These are phyloP conservation scores for Penicillium capsulatum DNA, from an alignment of 2,329 filamentous ascomycete genomes.

Conservation along the genomic window DNA sequence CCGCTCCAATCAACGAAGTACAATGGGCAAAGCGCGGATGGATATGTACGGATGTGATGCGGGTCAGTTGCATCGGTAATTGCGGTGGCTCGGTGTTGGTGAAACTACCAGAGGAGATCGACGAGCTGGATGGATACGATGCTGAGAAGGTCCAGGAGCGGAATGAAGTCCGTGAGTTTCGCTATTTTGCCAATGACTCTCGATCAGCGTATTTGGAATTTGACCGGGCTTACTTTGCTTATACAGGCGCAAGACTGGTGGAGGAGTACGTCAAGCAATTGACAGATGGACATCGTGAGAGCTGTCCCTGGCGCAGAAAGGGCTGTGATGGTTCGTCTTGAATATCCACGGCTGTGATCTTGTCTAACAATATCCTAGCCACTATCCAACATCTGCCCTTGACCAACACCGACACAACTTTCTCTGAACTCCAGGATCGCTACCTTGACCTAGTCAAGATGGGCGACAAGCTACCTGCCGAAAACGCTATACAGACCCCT, in stretches of 20 bases:
- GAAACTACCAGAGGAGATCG: constrained; percentile 66
- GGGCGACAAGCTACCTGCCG: constrained; percentile 35
- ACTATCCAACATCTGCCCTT: constrained; percentile 65
- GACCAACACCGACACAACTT: constrained; percentile 56
- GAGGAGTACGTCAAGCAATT: constrained; percentile 72
- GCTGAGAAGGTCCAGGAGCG: constrained; percentile 40
- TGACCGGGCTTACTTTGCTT: neutral
- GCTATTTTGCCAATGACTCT: constrained; percentile 16
- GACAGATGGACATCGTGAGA: constrained; percentile 68
- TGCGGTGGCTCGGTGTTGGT: constrained; percentile 83
- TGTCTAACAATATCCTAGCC: constrained; percentile 38
- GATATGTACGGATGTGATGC: constrained; percentile 77
- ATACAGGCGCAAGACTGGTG: constrained; percentile 60
- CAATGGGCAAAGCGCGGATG: constrained; percentile 94
- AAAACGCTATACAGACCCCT: constrained; percentile 29
- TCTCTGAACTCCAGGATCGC: constrained; percentile 57
- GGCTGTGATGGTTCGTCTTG: constrained; percentile 73
- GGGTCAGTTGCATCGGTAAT: constrained; percentile 73
- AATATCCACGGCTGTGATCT: neutral
- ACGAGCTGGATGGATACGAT: constrained; percentile 47
- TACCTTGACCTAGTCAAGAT: constrained; percentile 54
- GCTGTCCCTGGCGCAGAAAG: constrained; percentile 78
- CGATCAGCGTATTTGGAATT: neutral
- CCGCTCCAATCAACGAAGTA: constrained; percentile 77
- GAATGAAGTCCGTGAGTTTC: constrained; percentile 42